Evolutionary conservation across 805 yeast genomes (phyloP), one percentile per base, ranked within the genome.

Genomic region (Deakozyma indianensis): DNA sequence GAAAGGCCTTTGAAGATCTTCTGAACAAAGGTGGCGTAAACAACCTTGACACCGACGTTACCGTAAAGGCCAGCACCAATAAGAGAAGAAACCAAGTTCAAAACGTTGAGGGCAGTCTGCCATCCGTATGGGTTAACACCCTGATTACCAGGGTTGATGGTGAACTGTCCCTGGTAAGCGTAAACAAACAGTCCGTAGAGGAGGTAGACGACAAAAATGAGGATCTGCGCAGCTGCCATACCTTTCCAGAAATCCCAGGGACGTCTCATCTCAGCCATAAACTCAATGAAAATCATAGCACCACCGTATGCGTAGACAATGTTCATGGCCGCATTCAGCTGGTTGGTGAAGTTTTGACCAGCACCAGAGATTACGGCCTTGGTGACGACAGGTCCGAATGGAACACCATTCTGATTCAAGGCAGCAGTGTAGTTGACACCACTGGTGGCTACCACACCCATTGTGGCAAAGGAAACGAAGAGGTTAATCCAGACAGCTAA

Each of bases 231-330:
- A 38, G 58, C 50, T 18, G 63, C 48, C 67, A 70, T 64, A 42
- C 73, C 73, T 54, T 69, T 68, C 67, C 70, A 62, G 57, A 71
- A 71, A 47, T 71, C 75, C 62, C 58, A 57, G 5, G 75, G 75
- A 43, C 68, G 61, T 46, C 56, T 61, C 72, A 71, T 66, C 54
- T 71, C 75, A 9, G 75, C 67, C 59, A 71, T 60, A 43, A 71
- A 63, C 51, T 71, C 73, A 16, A 68, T 63, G 57, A 69, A 70
- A 43, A 70, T 66, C 49, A 70, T 63, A n/a, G 75, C 70, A 50
- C 75, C 76, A 35, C 74, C 75, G 61, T 68, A 71, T 2, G 73
- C 67, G 54, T 66, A 71, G 16, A 71, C 71, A 49, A 70, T 63
- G 53, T 70, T 70, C 57, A 68, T 62, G 48, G 66, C 47, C 42